Evolutionary conservation across 1,139 yeast species (phyloP).

Genomic region (Torulaspora pretoriensis): DNA sequence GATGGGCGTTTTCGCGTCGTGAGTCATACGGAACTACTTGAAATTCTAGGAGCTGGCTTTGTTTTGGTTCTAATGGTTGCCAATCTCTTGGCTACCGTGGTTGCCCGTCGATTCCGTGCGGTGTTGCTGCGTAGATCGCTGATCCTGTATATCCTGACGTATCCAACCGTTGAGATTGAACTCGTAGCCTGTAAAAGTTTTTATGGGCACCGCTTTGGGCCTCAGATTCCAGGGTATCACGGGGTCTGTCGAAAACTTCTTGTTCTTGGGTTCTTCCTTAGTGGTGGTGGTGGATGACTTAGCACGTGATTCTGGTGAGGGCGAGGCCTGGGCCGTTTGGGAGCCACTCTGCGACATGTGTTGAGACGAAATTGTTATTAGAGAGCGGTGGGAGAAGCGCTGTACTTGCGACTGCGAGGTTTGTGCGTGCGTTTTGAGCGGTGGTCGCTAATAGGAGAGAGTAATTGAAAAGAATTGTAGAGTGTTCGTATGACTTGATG

Average conservation of each 20-base stretch:
- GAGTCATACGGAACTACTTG: neutral
- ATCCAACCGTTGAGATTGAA: conserved; percentile 28
- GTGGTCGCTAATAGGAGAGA: neutral
- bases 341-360: conserved; percentile 3
- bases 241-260: conserved; percentile 10
- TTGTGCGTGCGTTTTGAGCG: neutral
- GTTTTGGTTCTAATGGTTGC: neutral
- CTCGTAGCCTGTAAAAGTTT: conserved; percentile 28
- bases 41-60: neutral
- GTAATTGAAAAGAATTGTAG: neutral
- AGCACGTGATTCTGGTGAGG: conserved; percentile 7
- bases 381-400: neutral
- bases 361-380: no score
- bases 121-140: neutral
- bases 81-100: neutral
- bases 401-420: neutral
- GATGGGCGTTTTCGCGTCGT: neutral
- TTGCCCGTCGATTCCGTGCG: no score
- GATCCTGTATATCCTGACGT: conserved; percentile 19
- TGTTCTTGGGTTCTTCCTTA: conserved; percentile 7
- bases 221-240: conserved; percentile 26
- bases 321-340: conserved; percentile 2
- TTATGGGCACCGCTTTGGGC: conserved; percentile 18
- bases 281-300: conserved; percentile 6
- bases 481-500: neutral